phyloP scores from a whole-genome alignment of 371 early-diverging fungal genomes.

The Smittium culicis region DNA sequence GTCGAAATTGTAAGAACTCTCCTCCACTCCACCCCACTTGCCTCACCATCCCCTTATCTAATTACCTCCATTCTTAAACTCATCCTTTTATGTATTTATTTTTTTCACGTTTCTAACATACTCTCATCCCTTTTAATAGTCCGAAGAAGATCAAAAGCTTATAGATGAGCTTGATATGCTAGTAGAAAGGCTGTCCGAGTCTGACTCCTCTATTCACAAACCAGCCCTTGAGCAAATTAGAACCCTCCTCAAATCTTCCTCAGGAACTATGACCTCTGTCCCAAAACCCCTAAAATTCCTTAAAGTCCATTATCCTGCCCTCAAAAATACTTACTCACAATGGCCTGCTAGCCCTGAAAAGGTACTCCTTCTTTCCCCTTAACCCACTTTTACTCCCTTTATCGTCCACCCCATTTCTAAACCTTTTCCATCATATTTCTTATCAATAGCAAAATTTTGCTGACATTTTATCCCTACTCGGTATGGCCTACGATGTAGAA shows the following conservation, averaged over 20 bases:
- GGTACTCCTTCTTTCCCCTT: conserved; percentile 10
- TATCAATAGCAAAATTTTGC: conserved; percentile 57
- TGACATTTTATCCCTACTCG: conserved; percentile 88
- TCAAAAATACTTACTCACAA: conserved; percentile 50
- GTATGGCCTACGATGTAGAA: conserved; percentile 88
- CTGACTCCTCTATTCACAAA: conserved; percentile 54
- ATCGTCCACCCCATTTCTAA: neutral
- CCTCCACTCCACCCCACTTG: neutral
- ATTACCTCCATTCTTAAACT: neutral
- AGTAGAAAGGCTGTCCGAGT: conserved; percentile 67
- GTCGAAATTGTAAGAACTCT: conserved; percentile 27
- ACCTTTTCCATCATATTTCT: neutral
- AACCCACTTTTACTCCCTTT: too few species aligned
- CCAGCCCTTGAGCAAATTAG: conserved; percentile 77
- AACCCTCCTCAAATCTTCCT: conserved; percentile 79
- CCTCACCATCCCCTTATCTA: neutral
- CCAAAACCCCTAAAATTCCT: conserved; percentile 95
- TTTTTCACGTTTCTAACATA: neutral
- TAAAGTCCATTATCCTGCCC: conserved; percentile 62
- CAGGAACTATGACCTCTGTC: conserved; percentile 95
- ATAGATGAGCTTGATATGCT: conserved; percentile 86
- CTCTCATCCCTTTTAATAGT: too few species aligned
- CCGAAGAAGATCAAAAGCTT: conserved; percentile 89
- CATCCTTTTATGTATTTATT: neutral
- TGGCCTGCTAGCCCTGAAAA: conserved; percentile 70